phyloP scores from a whole-genome alignment of 768 basidiomycete genomes.

The Dendrothele bispora region DNA sequence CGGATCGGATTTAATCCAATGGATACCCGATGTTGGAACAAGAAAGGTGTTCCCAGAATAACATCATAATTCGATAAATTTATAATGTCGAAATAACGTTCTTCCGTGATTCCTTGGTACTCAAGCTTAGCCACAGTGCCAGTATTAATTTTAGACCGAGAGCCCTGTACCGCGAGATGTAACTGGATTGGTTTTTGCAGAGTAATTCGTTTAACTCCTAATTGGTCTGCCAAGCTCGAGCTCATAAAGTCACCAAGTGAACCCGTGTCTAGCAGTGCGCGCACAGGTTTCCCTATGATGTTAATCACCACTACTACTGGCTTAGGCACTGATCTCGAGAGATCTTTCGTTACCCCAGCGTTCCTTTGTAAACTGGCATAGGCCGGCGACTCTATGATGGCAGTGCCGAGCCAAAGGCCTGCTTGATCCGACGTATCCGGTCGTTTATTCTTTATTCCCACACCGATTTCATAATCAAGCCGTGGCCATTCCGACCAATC shows the following conservation, averaged over 20 bases:
- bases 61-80: slow-evolving; percentile 28
- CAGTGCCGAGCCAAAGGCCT: too few relatives aligned
- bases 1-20: slow-evolving; percentile 9
- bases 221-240: slow-evolving; percentile 31
- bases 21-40: slow-evolving; percentile 12
- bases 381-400: background rate
- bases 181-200: slow-evolving; percentile 32
- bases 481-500: too few relatives aligned
- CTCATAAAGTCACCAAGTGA: slow-evolving; percentile 40
- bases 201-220: slow-evolving; percentile 21
- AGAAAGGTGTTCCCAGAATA: slow-evolving; percentile 13
- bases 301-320: slow-evolving; percentile 28
- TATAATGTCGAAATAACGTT: slow-evolving; percentile 21
- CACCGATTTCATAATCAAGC: too few relatives aligned
- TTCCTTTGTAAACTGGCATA: slow-evolving; percentile 8
- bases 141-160: slow-evolving; percentile 32
- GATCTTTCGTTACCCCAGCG: slow-evolving; percentile 9
- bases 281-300: slow-evolving; percentile 28
- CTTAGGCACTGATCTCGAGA: slow-evolving; percentile 20
- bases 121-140: slow-evolving; percentile 19
- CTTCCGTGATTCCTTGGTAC: slow-evolving; percentile 33
- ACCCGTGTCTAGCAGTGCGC: slow-evolving; percentile 35
- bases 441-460: too few relatives aligned
- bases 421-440: too few relatives aligned
- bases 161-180: slow-evolving; percentile 40